Evolutionary conservation across 495 filamentous ascomycete genomes (phyloP), one percentile per base, ranked within the genome.

Genomic region (Penicillium angulare): DNA sequence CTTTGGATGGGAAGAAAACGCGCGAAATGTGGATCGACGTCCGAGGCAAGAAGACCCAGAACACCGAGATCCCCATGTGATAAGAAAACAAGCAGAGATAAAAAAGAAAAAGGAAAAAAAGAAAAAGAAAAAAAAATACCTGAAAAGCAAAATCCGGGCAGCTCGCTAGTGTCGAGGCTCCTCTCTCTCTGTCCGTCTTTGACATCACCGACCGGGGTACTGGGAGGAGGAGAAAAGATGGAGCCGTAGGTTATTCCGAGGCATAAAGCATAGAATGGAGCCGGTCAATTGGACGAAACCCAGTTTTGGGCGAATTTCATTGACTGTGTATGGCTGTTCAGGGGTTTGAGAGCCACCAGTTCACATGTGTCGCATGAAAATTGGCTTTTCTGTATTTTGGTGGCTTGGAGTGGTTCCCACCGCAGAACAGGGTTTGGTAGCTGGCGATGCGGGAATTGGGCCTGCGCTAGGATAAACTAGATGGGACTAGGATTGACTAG

Each of bases 21-120:
- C 34, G 33, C 45, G 45, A 48, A 31, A 48, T 48, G 34, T 32
- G 21, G 45, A 48, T 48, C 45, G 45, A 16, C 45, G 33, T 24
- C 45, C 45, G 45, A 48, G 45, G 45, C 45, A 41, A 21, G 13
- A 31, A 12, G 27, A 31, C 27, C 5, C 27, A 31, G 27, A 2
- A 31, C 2, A 12, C 27, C 38, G 22, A 41, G 38, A 15, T 38
- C 34, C 8, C 38, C 38, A 41, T 41, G 38, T 41, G 38, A 41
- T 41, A 20, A 39, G 36, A 26, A 31, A 24, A 17, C 12, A 55
- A 23, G 32, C 18, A 33, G 32, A 49, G 26, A 24, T 31, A 33
- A 27, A 48, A 24, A 48, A 48, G 33, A 48, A 39, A 20, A 35
- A 41, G 29, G 44, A 29, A 6, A 29, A 29, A 29, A 29, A 29